Evolutionary conservation across 2,329 filamentous ascomycete species (phyloP).

Genomic region (Bipolaris cookei): DNA sequence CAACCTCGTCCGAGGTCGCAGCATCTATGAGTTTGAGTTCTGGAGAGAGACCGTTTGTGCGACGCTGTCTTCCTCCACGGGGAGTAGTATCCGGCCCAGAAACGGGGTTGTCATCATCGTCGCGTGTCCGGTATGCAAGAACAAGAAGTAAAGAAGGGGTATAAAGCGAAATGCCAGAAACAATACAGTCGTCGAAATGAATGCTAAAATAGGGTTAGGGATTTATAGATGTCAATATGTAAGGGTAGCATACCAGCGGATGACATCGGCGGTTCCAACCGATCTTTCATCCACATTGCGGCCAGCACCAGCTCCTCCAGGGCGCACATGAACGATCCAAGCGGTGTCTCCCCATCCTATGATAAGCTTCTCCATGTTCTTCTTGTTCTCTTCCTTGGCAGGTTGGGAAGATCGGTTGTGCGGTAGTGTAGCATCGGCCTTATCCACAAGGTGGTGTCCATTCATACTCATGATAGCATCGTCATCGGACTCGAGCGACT

Average conservation of each 20-base stretch:
- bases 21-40: constrained; percentile 92
- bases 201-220: constrained; percentile 53
- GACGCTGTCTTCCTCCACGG: constrained; percentile 69
- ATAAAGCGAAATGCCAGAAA: constrained; percentile 96
- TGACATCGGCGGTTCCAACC: constrained; percentile 83
- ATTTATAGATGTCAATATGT: background rate
- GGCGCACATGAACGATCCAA: constrained; percentile 92
- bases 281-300: constrained; percentile 73
- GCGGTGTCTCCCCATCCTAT: constrained; percentile 96
- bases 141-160: constrained; percentile 89
- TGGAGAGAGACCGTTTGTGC: constrained; percentile 81
- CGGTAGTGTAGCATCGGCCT: constrained; percentile 42
- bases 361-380: constrained; percentile 73
- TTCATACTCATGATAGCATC: constrained; percentile 53
- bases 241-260: constrained; percentile 68
- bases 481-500: constrained; percentile 75
- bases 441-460: constrained; percentile 39
- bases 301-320: constrained; percentile 70
- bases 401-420: constrained; percentile 55
- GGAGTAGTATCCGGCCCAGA: constrained; percentile 64
- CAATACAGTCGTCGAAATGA: constrained; percentile 90
- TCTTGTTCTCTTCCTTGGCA: constrained; percentile 44
- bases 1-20: constrained; percentile 78
- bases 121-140: constrained; percentile 84
- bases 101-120: constrained; percentile 67